Evolutionary conservation across 2,329 filamentous ascomycete genomes (phyloP), one percentile per base, ranked within the genome.

Genomic region (Xylariaceae sp.): DNA sequence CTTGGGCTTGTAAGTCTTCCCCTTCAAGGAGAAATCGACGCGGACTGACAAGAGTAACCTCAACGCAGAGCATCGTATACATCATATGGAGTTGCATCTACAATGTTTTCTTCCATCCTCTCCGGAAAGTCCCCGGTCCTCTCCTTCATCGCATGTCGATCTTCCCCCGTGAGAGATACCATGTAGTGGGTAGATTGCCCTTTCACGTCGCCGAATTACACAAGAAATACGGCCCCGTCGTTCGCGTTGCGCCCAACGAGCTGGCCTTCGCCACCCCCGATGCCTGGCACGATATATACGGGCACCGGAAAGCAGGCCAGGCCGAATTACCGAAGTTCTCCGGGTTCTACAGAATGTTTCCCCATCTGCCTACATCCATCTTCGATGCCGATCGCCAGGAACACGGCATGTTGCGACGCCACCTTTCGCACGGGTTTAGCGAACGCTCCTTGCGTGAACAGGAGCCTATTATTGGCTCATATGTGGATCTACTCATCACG

Each of bases 381-480:
- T 7, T 62, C 30, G 11, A 53, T 5, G 58, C 55, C 0, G 56
- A 53, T 6, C 59, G 52, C 9, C 49, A 62, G 11, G 18, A 56
- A 10, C 59, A 61, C 15, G n/a, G 49, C 18, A 35, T 55, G 18
- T 18, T 64, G 18, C 61, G 65, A 10, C 61, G 47, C 7, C 58
- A 60, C 15, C 49, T 67, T 7, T 49, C 64, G 10, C 61, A 63
- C 39, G 65, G 57, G n/a, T 68, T 70, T 51, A 63, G 61, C 7
- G 65, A 64, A 5, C 58, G 53, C 17, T 52, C 65, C 6, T 57
- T 70, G 56, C 53, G 51, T 15, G 65, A 60, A 2, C 66, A 69
- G 18, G 64, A 70, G 47, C 58, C 59, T 9, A 56, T 67, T 52
- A 63, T 69, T 54, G 49, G 55, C 18, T 23, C 53, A 10, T 68